Evolutionary conservation across 495 filamentous ascomycete genomes (phyloP), one percentile per base, ranked within the genome.

Genomic region (Tricharina praecox): DNA sequence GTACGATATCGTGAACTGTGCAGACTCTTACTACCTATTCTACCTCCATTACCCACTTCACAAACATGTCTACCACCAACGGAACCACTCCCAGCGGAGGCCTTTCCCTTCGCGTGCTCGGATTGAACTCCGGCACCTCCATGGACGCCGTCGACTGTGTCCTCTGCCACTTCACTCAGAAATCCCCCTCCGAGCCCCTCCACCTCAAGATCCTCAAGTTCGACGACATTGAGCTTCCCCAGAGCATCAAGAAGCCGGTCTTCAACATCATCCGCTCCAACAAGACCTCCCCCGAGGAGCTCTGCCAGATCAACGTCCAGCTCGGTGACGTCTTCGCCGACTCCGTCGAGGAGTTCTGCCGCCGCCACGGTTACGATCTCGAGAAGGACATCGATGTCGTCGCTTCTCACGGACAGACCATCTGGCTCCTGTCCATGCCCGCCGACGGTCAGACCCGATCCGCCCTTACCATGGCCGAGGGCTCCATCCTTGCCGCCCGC

Each of bases 351-450:
- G 58, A 66, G 26, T 74, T 61, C 59, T 68, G 65, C 47, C 57
- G 63, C 19, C 63, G 70, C 25, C 61, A 70, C 45, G 21, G 58
- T 7, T 56, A 73, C 28, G 63, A 69, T 28, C 60, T 72, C 35
- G 28, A 53, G 47, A 61, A 65, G 43, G 58, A 62, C 4, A 70
- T 76, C 40, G 72, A 76, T 35, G 64, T 65, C 20, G 57, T 77
- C n/a, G 73, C 71, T 13, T 73, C 70, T 9, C 71, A 76, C 44
- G 73, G 72, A 9, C 72, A 75, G 50, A 76, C 73, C 1, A 75
- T 77, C 36, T 77, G 70, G 71, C 63, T 74, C 3, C 63, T 72
- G 23, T 65, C 64, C 35, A 73, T 75, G 69, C 71, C 71, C 0
- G 62, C 66, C 40, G 53, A 57, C 4, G 69, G 65, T 23, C 66